A percentile compares a stretch with the other conserved stretches of the same genome.
These are phyloP conservation scores for Candida taoyuanica DNA, from an alignment of 805 yeast genomes.

Conservation along the genomic window DNA sequence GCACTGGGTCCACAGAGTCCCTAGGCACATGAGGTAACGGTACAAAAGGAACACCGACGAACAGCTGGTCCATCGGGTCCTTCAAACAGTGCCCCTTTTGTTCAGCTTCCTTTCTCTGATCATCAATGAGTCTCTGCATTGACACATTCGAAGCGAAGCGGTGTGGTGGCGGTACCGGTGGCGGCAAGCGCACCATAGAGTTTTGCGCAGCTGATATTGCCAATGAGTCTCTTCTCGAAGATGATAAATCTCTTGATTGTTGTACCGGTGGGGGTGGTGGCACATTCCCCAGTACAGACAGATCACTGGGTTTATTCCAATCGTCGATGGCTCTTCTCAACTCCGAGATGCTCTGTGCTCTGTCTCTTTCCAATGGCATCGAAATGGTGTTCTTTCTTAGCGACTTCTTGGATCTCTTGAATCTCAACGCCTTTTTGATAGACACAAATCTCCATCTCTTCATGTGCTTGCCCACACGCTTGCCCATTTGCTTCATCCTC, in stretches of 20 bases:
- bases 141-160: slow-evolving; percentile 19
- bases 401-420: slow-evolving; percentile 10
- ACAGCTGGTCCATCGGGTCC: slow-evolving; percentile 14
- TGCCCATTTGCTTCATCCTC: slow-evolving; percentile 27
- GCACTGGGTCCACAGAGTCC: background rate
- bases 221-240: background rate
- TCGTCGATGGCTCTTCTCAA: slow-evolving; percentile 25
- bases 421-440: slow-evolving; percentile 17
- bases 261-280: slow-evolving; percentile 11
- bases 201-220: background rate
- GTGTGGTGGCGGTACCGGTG: slow-evolving; percentile 27
- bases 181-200: slow-evolving; percentile 10
- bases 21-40: no score
- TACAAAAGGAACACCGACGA: no score
- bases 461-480: slow-evolving; percentile 23
- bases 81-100: background rate
- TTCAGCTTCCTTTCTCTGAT: slow-evolving; percentile 3
- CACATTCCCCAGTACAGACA: background rate
- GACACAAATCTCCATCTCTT: slow-evolving; percentile 28
- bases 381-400: slow-evolving; percentile 15
- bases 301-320: slow-evolving; percentile 11
- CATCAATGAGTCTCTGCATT: slow-evolving; percentile 14
- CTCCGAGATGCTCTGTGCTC: slow-evolving; percentile 25
- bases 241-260: slow-evolving; percentile 5
- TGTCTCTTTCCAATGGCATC: slow-evolving; percentile 19